A percentile compares a stretch with the other conserved stretches of the same genome.
Conservation (phyloP, 805 yeast genomes). For the Monosporozyma aquatica region DNA sequence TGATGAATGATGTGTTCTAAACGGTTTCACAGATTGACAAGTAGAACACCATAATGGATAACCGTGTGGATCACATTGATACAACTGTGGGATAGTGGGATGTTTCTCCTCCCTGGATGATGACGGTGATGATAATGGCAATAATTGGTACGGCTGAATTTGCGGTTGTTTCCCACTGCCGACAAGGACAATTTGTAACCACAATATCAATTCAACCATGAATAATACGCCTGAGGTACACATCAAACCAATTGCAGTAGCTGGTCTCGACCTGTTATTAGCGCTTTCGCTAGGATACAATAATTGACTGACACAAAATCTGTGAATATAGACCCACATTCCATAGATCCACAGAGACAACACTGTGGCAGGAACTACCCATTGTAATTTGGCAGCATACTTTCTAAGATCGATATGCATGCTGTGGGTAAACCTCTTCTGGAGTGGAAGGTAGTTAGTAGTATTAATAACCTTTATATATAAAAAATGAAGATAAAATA, state of each 20-base stretch:
- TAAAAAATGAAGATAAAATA: too few species aligned
- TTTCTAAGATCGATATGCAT: neutral
- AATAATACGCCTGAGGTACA: slow-evolving; percentile 10
- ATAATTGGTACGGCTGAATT: slow-evolving; percentile 17
- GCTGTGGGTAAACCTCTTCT: too few species aligned
- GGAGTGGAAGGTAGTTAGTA: too few species aligned
- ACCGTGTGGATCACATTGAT: slow-evolving; percentile 64
- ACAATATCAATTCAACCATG: slow-evolving; percentile 9
- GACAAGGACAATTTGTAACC: slow-evolving; percentile 15
- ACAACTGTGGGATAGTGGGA: too few species aligned
- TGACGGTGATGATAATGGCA: too few species aligned
- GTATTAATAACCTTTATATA: neutral
- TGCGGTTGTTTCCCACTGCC: slow-evolving; percentile 25
- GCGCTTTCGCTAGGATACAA: slow-evolving; percentile 9
- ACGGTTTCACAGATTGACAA: slow-evolving; percentile 57
- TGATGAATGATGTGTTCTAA: slow-evolving; percentile 63
- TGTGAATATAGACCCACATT: slow-evolving; percentile 37
- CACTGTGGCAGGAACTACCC: slow-evolving; percentile 4
- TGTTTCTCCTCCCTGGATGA: too few species aligned
- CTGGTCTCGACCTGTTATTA: slow-evolving; percentile 8
- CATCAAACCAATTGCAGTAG: slow-evolving; percentile 21
- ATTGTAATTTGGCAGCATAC: neutral
- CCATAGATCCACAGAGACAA: slow-evolving; percentile 28
- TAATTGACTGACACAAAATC: slow-evolving; percentile 34
- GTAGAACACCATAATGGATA: slow-evolving; percentile 66